phyloP scores from a whole-genome alignment of 169 alveolate genomes.

The Cryptosporidium felis region DNA sequence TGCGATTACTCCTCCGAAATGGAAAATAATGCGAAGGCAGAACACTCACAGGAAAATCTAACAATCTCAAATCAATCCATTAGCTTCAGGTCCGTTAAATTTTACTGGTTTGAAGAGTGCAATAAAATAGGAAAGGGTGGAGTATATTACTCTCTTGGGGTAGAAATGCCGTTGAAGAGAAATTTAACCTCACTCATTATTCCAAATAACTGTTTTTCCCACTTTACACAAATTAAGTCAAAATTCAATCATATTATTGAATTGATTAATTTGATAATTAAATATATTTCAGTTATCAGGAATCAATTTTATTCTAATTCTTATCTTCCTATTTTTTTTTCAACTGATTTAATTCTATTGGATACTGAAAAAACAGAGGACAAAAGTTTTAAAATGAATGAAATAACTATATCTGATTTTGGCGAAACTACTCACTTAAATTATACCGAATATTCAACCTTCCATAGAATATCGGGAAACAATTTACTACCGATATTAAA shows the following conservation, averaged over 20 bases:
- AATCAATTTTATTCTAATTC: not conserved
- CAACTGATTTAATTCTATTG: constrained; percentile 47
- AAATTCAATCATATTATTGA: not conserved
- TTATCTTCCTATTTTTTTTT: constrained; percentile 49
- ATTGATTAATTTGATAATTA: constrained; percentile 16
- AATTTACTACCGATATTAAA: constrained; percentile 9
- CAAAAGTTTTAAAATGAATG: not conserved
- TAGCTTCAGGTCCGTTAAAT: not conserved
- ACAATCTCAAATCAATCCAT: not conserved
- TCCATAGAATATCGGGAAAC: not conserved
- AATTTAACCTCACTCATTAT: constrained; percentile 10
- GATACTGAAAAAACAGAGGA: constrained; percentile 14
- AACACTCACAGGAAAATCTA: not conserved
- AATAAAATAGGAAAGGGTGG: constrained; percentile 20
- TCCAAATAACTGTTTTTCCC: not conserved
- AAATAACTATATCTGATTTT: constrained; percentile 10
- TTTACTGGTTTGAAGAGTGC: constrained; percentile 39
- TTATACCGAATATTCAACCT: not conserved
- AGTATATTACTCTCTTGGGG: constrained; percentile 26
- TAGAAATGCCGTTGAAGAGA: constrained; percentile 48
- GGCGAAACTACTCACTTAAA: constrained; percentile 9
- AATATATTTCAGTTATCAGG: constrained; percentile 35
- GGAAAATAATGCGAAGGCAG: not conserved
- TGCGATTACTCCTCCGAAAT: not conserved
- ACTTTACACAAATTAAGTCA: not conserved